phyloP scores from a whole-genome alignment of 2,329 filamentous ascomycete species.

The Emericellopsis atlantica region DNA sequence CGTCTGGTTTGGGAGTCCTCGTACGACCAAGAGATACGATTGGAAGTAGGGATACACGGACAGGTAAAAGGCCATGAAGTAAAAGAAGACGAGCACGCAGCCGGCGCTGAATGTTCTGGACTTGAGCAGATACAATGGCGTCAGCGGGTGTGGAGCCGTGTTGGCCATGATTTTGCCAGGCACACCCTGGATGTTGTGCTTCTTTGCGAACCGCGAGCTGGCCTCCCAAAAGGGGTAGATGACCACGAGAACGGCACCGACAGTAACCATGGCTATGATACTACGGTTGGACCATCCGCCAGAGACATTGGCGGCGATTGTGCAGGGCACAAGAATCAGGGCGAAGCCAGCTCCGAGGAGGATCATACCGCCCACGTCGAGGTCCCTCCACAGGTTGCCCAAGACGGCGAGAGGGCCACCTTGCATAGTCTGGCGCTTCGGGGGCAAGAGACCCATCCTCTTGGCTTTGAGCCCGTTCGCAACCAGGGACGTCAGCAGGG shows the following conservation, averaged over 20 bases:
- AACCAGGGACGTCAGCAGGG: slow-evolving; percentile 37
- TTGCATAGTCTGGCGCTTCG: slow-evolving; percentile 21
- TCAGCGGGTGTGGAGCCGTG: slow-evolving; percentile 19
- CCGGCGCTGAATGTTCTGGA: slow-evolving; percentile 31
- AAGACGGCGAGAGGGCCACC: slow-evolving; percentile 27
- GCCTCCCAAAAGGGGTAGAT: slow-evolving; percentile 44
- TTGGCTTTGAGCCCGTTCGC: slow-evolving; percentile 38
- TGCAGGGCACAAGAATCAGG: slow-evolving; percentile 53
- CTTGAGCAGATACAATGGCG: slow-evolving; percentile 15
- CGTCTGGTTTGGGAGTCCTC: slow-evolving; percentile 13
- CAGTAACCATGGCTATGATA: slow-evolving; percentile 40
- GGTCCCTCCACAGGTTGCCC: slow-evolving; percentile 43
- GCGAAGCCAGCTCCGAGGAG: slow-evolving; percentile 41
- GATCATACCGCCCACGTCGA: slow-evolving; percentile 41
- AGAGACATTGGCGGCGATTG: slow-evolving; percentile 30
- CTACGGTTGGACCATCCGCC: slow-evolving; percentile 33
- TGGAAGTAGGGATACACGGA: slow-evolving; percentile 19
- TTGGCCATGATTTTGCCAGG: slow-evolving; percentile 11
- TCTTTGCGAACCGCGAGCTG: slow-evolving; percentile 3
- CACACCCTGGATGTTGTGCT: slow-evolving; percentile 15
- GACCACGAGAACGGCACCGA: slow-evolving; percentile 44
- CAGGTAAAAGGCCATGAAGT: slow-evolving; percentile 15
- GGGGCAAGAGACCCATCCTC: slow-evolving; percentile 17
- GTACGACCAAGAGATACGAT: slow-evolving; percentile 19
- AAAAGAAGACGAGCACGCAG: slow-evolving; percentile 8